phyloP scores from a whole-genome alignment of 495 filamentous ascomycete species.

The Cenococcum geophilum region DNA sequence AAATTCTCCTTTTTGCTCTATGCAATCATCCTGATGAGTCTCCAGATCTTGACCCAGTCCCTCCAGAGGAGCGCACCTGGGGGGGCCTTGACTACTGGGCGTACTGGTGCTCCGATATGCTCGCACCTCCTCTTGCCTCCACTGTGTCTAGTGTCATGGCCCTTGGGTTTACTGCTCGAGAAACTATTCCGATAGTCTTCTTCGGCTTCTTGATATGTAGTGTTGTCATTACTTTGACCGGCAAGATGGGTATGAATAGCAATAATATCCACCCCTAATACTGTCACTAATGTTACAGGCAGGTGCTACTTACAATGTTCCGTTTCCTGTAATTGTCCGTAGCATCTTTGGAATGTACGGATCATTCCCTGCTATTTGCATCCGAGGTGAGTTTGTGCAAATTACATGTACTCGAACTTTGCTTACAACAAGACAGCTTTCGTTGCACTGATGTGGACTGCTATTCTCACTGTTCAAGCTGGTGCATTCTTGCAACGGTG shows the following conservation, averaged over 20 bases:
- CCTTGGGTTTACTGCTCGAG: conserved; percentile 45
- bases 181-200: conserved; percentile 46
- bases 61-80: conserved; percentile 43
- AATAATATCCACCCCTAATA: background rate
- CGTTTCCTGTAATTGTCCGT: conserved; percentile 72
- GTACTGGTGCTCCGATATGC: conserved; percentile 42
- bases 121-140: conserved; percentile 42
- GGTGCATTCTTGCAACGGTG: conserved; percentile 43
- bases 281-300: conserved; percentile 14
- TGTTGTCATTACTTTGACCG: conserved; percentile 44
- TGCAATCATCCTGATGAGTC: background rate
- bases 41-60: conserved; percentile 47
- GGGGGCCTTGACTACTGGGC: conserved; percentile 42
- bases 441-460: conserved; percentile 48
- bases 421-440: conserved; percentile 37
- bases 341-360: conserved; percentile 85
- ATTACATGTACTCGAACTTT: conserved; percentile 16
- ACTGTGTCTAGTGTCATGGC: conserved; percentile 42
- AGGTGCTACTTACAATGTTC: conserved; percentile 83
- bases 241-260: conserved; percentile 36
- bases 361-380: conserved; percentile 47
- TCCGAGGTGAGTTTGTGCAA: conserved; percentile 32
- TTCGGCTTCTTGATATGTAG: conserved; percentile 44
- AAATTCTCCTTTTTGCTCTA: background rate
- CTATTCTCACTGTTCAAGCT: conserved; percentile 46